Evolutionary conservation across 2,329 filamentous ascomycete species (phyloP).

Genomic region (Alternaria brassicicola): DNA sequence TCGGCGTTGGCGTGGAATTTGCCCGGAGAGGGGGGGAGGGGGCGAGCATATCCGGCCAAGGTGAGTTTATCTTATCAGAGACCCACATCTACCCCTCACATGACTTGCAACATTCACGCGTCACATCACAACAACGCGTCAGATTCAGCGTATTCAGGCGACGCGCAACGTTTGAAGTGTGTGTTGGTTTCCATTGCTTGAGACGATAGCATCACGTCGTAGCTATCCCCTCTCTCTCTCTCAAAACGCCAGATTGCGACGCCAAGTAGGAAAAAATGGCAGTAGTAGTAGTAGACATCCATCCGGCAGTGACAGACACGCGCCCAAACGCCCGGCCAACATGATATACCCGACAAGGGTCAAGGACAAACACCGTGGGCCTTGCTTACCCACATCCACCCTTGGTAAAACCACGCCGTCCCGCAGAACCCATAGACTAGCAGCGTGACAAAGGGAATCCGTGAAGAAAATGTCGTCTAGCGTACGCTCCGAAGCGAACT

Average conservation of each 20-base stretch:
- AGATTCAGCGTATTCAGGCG: not conserved
- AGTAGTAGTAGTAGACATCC: conserved; percentile 4
- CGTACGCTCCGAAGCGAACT: conserved; percentile 12
- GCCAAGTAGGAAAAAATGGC: conserved; percentile 11
- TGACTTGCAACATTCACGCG: conserved; percentile 10
- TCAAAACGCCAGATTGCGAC: conserved; percentile 7
- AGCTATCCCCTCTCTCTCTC: conserved; percentile 22
- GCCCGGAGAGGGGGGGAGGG: not conserved
- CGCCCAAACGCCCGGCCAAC: conserved; percentile 35
- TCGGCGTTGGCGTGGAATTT: not conserved
- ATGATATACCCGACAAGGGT: conserved; percentile 26
- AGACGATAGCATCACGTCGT: conserved; percentile 27
- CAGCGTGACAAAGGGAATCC: conserved; percentile 25
- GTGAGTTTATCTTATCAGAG: conserved; percentile 1
- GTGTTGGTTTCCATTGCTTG: conserved; percentile 23
- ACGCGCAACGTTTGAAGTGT: conserved; percentile 24
- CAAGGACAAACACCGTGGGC: conserved; percentile 24
- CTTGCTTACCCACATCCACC: conserved; percentile 5
- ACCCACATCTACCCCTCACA: conserved; percentile 6
- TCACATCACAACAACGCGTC: conserved; percentile 22
- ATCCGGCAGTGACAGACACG: conserved; percentile 4
- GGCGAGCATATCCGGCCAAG: not conserved
- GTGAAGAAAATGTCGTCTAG: conserved; percentile 15
- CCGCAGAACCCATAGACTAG: conserved; percentile 18
- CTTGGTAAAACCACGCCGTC: conserved; percentile 9